Conservation (phyloP, 2,329 filamentous ascomycete genomes). For the Aphanocladium album region DNA sequence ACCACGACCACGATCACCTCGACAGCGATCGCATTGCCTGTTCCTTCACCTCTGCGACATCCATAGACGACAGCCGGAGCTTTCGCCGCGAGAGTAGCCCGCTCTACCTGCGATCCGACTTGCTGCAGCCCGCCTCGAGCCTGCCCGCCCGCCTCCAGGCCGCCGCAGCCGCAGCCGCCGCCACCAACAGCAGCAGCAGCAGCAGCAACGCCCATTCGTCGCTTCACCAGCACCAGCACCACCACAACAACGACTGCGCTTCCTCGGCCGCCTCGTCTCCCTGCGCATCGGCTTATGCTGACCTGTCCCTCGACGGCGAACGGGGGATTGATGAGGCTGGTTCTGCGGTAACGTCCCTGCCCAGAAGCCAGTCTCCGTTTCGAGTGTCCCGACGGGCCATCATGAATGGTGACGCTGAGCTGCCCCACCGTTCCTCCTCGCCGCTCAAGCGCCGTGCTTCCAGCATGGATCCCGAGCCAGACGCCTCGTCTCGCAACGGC, state of each 20-base stretch:
- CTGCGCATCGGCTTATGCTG: slow-evolving; percentile 49
- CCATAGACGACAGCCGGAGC: slow-evolving; percentile 16
- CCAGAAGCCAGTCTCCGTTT: slow-evolving; percentile 49
- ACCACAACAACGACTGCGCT: slow-evolving; percentile 38
- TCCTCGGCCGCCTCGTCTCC: slow-evolving; percentile 55
- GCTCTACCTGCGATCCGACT: slow-evolving; percentile 38
- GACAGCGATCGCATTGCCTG: slow-evolving; percentile 43
- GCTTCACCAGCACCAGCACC: slow-evolving; percentile 26
- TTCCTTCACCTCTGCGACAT: slow-evolving; percentile 41
- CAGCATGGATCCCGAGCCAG: slow-evolving; percentile 51
- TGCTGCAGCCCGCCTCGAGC: slow-evolving; percentile 40
- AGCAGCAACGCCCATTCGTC: not conserved
- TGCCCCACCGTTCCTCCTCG: slow-evolving; percentile 57
- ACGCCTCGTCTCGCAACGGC: slow-evolving; percentile 35
- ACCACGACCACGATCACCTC: slow-evolving; percentile 23
- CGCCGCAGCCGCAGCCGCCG: slow-evolving; percentile 25
- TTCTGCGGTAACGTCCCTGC: slow-evolving; percentile 29
- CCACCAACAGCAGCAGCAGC: slow-evolving; percentile 1
- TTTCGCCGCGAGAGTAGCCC: slow-evolving; percentile 27
- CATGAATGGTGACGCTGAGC: slow-evolving; percentile 53
- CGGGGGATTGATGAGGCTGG: slow-evolving; percentile 43
- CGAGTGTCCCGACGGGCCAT: slow-evolving; percentile 46
- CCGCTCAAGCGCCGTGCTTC: slow-evolving; percentile 60
- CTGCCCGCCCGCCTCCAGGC: slow-evolving; percentile 48
- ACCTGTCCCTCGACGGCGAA: slow-evolving; percentile 53